Evolutionary conservation across 345 rosid genomes (phyloP).

Genomic region (Murraya koenigii): DNA sequence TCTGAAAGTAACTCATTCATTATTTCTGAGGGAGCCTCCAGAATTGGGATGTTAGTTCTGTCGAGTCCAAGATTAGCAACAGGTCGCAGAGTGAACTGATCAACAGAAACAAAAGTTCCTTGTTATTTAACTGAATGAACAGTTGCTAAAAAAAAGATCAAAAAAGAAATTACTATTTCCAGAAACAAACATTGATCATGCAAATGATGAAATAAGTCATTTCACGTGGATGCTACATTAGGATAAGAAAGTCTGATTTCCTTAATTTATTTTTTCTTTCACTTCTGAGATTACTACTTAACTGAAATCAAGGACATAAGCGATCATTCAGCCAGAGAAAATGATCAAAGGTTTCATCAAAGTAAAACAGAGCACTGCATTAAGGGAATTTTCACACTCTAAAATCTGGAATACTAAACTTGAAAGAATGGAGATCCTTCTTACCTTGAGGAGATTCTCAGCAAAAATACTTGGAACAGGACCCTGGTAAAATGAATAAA

Average conservation of each 20-base stretch:
- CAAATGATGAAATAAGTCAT: background rate
- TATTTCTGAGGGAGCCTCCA: slow-evolving; percentile 39
- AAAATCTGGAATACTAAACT: background rate
- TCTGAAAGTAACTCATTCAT: slow-evolving; percentile 62
- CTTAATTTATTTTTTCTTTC: background rate
- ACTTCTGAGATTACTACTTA: background rate
- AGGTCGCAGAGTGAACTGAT: slow-evolving; percentile 92
- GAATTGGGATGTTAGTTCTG: slow-evolving; percentile 62
- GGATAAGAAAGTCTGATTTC: background rate
- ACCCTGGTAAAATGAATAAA: slow-evolving; percentile 40
- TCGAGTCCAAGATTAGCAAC: slow-evolving; percentile 73
- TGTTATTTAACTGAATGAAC: background rate
- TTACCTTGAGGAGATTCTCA: slow-evolving; percentile 96
- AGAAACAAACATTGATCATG: background rate
- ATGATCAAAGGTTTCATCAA: background rate
- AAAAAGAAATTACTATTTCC: background rate
- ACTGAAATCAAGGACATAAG: background rate
- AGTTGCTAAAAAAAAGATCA: background rate
- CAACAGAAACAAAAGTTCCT: background rate
- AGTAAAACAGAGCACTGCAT: background rate
- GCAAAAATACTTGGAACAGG: slow-evolving; percentile 46
- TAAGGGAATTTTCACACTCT: background rate
- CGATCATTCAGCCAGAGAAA: background rate
- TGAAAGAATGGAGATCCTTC: background rate
- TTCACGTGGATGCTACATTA: background rate